These are phyloP conservation scores for Eudorina sp. DNA, from an alignment of 139 green algal genomes.

Conservation along the genomic window DNA sequence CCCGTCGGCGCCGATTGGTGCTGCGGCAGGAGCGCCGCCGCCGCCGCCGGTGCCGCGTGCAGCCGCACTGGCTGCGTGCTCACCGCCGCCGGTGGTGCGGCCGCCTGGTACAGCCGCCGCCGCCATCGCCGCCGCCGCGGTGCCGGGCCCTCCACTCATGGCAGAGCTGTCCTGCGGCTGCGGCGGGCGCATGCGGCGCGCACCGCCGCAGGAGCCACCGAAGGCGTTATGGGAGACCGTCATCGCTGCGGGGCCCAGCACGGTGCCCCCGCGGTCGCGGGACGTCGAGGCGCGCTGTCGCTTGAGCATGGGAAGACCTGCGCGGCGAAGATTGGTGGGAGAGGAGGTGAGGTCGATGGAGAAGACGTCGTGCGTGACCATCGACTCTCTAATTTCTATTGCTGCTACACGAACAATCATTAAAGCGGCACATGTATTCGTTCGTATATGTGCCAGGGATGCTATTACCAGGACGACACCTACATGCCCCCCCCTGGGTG, in stretches of 20 bases:
- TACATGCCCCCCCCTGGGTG: no score
- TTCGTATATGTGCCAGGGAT: no score
- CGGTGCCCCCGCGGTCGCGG: slow-evolving; percentile 22
- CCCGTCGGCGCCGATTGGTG: background rate
- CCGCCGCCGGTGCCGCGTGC: background rate
- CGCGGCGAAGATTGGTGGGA: no score
- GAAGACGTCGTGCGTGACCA: background rate
- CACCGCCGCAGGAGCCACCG: background rate
- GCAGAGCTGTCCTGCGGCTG: slow-evolving; percentile 25
- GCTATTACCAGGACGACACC: no score
- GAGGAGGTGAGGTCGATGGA: background rate
- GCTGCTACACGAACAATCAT: no score
- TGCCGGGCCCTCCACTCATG: background rate
- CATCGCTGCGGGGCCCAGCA: background rate
- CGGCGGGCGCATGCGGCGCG: background rate
- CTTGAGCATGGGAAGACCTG: slow-evolving; percentile 45
- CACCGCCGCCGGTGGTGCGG: background rate
- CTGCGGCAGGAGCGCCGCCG: background rate
- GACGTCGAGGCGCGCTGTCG: slow-evolving; percentile 30
- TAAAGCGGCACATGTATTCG: no score
- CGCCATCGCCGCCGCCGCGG: background rate
- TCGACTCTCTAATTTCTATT: no score
- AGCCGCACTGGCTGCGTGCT: background rate
- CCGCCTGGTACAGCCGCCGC: background rate
- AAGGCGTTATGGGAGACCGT: slow-evolving; percentile 38